Conservation (phyloP, 2,329 filamentous ascomycete genomes). For the Pyrenochaeta sp. region DNA sequence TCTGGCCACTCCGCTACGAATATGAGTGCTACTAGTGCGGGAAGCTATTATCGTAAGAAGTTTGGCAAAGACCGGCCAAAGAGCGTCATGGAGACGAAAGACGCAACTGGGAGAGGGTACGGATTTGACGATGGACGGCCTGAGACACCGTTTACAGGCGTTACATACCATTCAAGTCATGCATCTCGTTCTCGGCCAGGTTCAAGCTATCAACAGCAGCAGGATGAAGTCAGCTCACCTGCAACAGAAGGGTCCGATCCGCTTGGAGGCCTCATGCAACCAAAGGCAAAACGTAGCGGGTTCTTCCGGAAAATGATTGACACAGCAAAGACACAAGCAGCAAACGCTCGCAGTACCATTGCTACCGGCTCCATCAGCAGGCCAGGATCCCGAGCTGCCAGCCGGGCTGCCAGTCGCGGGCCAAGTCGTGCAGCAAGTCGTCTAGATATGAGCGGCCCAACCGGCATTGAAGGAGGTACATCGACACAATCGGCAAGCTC, state of each 20-base stretch:
- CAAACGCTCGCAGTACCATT: slow-evolving; percentile 86
- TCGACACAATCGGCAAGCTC: slow-evolving; percentile 44
- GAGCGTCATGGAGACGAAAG: slow-evolving; percentile 69
- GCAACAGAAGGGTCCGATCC: slow-evolving; percentile 71
- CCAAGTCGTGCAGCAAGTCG: slow-evolving; percentile 40
- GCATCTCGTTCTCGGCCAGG: slow-evolving; percentile 62
- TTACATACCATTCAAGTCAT: slow-evolving; percentile 93
- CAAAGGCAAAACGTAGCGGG: slow-evolving; percentile 81
- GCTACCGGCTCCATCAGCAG: slow-evolving; percentile 64
- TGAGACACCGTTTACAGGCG: slow-evolving; percentile 71
- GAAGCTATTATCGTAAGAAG: slow-evolving; percentile 84
- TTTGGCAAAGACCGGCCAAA: slow-evolving; percentile 63
- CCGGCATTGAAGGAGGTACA: slow-evolving; percentile 63
- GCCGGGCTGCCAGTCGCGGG: slow-evolving; percentile 54
- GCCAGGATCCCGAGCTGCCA: slow-evolving; percentile 48
- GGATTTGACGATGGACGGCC: slow-evolving; percentile 54
- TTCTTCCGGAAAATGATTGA: slow-evolving; percentile 97
- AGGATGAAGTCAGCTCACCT: slow-evolving; percentile 62
- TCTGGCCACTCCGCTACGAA: slow-evolving; percentile 89
- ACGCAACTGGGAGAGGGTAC: slow-evolving; percentile 43
- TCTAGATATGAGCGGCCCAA: slow-evolving; percentile 56
- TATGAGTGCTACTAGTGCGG: slow-evolving; percentile 94
- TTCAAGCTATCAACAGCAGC: slow-evolving; percentile 55
- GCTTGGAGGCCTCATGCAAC: slow-evolving; percentile 78
- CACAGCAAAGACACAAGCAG: slow-evolving; percentile 91